Evolutionary conservation across 495 filamentous ascomycete species (phyloP).

Genomic region (Tuber umbilicatum): DNA sequence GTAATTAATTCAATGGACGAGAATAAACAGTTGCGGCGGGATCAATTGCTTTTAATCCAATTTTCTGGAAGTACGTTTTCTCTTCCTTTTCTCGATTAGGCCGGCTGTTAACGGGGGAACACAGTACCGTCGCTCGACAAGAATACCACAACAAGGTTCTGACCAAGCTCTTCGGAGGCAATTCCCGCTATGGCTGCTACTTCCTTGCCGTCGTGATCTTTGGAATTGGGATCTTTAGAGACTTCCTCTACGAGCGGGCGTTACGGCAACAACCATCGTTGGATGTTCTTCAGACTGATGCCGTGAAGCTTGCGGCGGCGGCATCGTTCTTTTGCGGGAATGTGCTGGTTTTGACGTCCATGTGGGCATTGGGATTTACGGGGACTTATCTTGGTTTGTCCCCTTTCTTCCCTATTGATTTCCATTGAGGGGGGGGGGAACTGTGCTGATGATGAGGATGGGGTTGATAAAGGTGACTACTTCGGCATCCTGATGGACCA

Average conservation of each 20-base stretch:
- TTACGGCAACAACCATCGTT: constrained; percentile 70
- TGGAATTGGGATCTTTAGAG: constrained; percentile 78
- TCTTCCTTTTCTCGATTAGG: constrained; percentile 12
- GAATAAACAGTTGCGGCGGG: constrained; percentile 54
- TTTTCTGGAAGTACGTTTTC: constrained; percentile 64
- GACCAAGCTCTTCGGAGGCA: constrained; percentile 77
- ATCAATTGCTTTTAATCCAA: constrained; percentile 68
- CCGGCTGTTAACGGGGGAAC: neutral
- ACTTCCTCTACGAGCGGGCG: constrained; percentile 67
- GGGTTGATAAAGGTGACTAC: constrained; percentile 64
- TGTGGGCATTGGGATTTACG: constrained; percentile 89
- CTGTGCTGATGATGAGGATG: neutral
- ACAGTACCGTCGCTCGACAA: constrained; percentile 40
- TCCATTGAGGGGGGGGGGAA: neutral
- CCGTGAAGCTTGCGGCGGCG: constrained; percentile 56
- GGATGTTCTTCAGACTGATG: constrained; percentile 52
- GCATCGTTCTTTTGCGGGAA: constrained; percentile 69
- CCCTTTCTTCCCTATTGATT: neutral
- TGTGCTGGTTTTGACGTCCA: constrained; percentile 74
- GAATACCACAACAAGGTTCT: constrained; percentile 88
- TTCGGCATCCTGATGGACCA: constrained; percentile 96
- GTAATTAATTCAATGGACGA: constrained; percentile 21
- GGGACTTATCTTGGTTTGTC: constrained; percentile 69
- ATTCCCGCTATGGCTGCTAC: constrained; percentile 78
- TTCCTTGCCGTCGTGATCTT: constrained; percentile 83